phyloP scores from a whole-genome alignment of 2,329 filamentous ascomycete species.

The Emmonsiellopsis sp. region DNA sequence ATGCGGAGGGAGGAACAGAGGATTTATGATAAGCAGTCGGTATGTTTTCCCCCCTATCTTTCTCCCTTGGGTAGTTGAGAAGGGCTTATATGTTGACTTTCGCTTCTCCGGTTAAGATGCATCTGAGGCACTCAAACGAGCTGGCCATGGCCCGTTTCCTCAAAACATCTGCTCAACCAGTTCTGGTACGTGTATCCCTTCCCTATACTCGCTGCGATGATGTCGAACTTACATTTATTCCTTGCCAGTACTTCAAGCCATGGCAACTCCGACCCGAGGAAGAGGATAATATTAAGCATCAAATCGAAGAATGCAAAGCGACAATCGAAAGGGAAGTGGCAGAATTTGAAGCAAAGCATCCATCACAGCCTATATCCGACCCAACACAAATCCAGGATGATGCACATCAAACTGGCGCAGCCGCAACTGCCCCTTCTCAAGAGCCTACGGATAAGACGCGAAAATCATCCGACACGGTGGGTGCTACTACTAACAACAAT shows the following conservation, averaged over 20 bases:
- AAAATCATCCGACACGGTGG: constrained; percentile 8
- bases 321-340: constrained; percentile 56
- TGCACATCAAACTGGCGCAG: constrained; percentile 13
- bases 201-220: neutral
- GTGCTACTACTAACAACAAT: constrained; percentile 2
- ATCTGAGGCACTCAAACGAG: constrained; percentile 62
- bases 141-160: constrained; percentile 64
- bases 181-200: constrained; percentile 51
- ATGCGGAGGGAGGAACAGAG: constrained; percentile 61
- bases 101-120: constrained; percentile 49
- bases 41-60: constrained; percentile 38
- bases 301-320: constrained; percentile 57
- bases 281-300: constrained; percentile 60
- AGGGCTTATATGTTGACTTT: neutral
- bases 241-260: constrained; percentile 68
- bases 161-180: constrained; percentile 61
- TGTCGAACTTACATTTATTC: constrained; percentile 16
- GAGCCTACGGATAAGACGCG: constrained; percentile 8
- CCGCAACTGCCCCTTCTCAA: neutral
- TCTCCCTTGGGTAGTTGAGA: neutral
- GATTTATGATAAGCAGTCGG: constrained; percentile 65
- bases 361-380: constrained; percentile 8
- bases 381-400: constrained; percentile 4
- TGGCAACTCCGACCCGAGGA: constrained; percentile 65
- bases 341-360: constrained; percentile 41